Percentiles rank a stretch among this genome's conserved stretches.
Evolutionary conservation across 208 protist genomes (phyloP).

Genomic region (Angomonas deanei): DNA sequence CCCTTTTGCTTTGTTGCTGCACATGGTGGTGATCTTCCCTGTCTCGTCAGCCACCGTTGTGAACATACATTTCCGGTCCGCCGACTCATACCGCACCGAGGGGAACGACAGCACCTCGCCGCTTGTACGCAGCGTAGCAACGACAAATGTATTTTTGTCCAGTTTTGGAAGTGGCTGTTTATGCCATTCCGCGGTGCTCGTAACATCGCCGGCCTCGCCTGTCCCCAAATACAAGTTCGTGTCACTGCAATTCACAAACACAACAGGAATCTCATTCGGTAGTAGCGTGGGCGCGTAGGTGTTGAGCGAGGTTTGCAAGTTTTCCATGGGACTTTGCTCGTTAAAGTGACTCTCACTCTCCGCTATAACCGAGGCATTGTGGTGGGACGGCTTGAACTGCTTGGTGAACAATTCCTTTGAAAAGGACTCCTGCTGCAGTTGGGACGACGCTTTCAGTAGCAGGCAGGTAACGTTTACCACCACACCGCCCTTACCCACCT

Average conservation of each 20-base stretch:
- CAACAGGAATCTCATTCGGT: background rate
- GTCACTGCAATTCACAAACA: slow-evolving; percentile 26
- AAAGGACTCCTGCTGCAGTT: slow-evolving; percentile 41
- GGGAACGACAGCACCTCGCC: background rate
- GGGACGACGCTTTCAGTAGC: slow-evolving; percentile 22
- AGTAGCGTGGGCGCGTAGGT: background rate
- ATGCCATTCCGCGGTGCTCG: background rate
- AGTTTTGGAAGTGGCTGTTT: slow-evolving; percentile 18
- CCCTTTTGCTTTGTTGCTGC: background rate
- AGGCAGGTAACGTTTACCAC: slow-evolving; percentile 30
- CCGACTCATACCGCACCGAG: slow-evolving; percentile 30
- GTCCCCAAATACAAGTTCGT: slow-evolving; percentile 8
- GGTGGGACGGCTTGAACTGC: slow-evolving; percentile 8
- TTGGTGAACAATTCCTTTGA: slow-evolving; percentile 30
- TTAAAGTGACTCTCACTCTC: slow-evolving; percentile 1
- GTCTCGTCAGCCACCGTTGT: background rate
- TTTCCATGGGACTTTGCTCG: background rate
- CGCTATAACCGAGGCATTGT: background rate
- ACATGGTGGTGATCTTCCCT: background rate
- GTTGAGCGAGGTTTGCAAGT: background rate
- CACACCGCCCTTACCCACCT: slow-evolving; percentile 15
- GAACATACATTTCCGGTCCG: slow-evolving; percentile 27
- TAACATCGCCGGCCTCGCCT: background rate
- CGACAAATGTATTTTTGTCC: slow-evolving; percentile 24
- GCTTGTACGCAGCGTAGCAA: slow-evolving; percentile 5